Base-by-base conservation (phyloP, 2,329 filamentous ascomycete species). In the Colletotrichum musae region DNA sequence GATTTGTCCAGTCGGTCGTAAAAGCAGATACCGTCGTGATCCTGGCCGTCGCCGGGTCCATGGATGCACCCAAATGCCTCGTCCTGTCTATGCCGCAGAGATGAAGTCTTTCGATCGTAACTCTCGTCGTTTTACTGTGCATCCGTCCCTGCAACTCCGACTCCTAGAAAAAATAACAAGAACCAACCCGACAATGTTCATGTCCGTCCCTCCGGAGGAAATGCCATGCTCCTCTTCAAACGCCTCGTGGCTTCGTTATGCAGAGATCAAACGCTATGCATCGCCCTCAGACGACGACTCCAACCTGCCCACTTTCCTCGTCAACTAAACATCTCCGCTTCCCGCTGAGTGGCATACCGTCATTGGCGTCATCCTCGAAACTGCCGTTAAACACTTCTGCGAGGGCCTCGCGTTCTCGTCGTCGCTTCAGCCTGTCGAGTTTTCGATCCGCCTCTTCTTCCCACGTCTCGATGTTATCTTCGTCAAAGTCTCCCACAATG, bases 401-500 rank as follows among this genome's bases (percentile, higher is more conserved):
- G 3, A 83, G 73, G 4, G 78, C 76, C 24, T 78, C 76, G 18
- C 80, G 78, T 70, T 82, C 82, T 4, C 77, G 74, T 28, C 76
- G 75, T 56, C 80, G 77, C 72, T 84, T 81, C 7, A 76, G 70
- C 47, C 62, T 70, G 66, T 70, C 64, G n/a, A 13, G 69, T 74
- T 36, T 78, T 76, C 45, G 75, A 26, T 64, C 64, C 21, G 74
- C 73, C 2, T 81, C 78, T 5, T 78, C 75, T 59, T 84, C 81
- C 79, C 83, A 87, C 1, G 82, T 85, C 64, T 86, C 83, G 58
- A 88, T 84, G 16, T 77, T 74, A 6, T 79, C 75, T 6, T 74
- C 70, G 41, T 78, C 76, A 26, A 78, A 78, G 21, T 80, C 74
- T 24, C 86, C 86, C 4, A 87, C 84, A 13, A 88, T 72, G 4